Evolutionary conservation across 257 asterid species (phyloP), one percentile per base, ranked within the genome.

Genomic region (Striga asiatica): DNA sequence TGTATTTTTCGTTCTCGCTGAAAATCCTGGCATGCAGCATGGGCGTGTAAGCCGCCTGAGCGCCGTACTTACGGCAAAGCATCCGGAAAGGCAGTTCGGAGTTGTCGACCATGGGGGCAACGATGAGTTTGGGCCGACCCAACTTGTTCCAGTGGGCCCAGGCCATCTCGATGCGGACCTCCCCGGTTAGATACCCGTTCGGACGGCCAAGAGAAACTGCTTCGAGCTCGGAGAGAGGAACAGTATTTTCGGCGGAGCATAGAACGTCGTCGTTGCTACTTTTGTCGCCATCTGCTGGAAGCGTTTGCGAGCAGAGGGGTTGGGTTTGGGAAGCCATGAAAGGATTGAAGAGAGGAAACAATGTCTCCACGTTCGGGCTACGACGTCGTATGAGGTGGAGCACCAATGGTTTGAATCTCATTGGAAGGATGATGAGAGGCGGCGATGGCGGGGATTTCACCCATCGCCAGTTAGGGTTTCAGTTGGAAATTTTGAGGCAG

Each of bases 41-140:
- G 4, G 99, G 97, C 7, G 99, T 92, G 52, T 92, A 92, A 58
- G 99, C 99, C 14, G 95, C 99, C 34, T 81, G 70, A 16, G 99
- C 97, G 21, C 97, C 99, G 69, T 82, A 88, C 68, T 82, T 88
- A 2, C 99, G 78, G 72, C 99, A 92, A 51, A 88, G 95, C 77
- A 84, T 22, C 18, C 99, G 95, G 70, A 84, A 92, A 5, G 95
- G 99, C 0, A 92, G 81, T 85, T 92, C 99, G 35, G 99, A 92
- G 76, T 92, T 88, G 70, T 88, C 99, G 47, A 92, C 99, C 97
- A 84, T 84, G 34, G 95, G 99, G 6, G 97, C 99, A 32, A 88
- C 97, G 32, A 81, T 56, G 62, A 68, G 67, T 64, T 81, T 88
- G 14, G 95, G 99, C 42, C 76, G 71, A 6, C 95, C 95, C 46